Evolutionary conservation across 1,284 basidiomycete species (phyloP), one percentile per base, ranked within the genome.

Genomic region (Naganishia albida): DNA sequence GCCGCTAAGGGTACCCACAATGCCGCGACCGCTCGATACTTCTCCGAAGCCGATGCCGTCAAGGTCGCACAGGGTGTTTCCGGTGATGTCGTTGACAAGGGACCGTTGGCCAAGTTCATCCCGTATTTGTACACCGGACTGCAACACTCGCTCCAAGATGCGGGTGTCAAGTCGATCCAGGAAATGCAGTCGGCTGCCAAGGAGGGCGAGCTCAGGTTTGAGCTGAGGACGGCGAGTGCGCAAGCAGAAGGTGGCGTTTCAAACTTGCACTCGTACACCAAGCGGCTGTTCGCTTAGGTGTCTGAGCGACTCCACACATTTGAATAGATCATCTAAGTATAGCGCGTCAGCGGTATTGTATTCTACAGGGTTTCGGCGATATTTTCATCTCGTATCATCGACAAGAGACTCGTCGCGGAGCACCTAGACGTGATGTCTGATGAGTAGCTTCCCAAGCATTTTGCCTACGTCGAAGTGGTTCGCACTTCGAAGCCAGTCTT

Each of bases 11-110:
- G 80, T 73, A 40, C 82, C 80, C n/a, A 72, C 57, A 99, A 98
- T 74, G 95, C 95, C 16, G 96, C 96, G 3, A 98, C 93, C 2
- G 88, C 93, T 52, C 86, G 95, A 40, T 99, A 99, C 83, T 99
- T 99, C 81, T 96, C 93, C 40, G 96, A 99, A 82, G 86, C 87
- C 67, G 93, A 93, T 67, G 85, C 89, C 1, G 88, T 99, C 78
- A 97, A 98, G 83, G 96, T 99, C 60, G 95, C 95, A 4, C 93
- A 96, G 80, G 95, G 95, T 69, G 96, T 99, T 16, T 89, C 90
- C 16, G 95, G 96, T 30, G 92, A 97, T 71, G 95, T 99, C 16
- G 90, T 93, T 78, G 95, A 99, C 81, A 98, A 97, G 84, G 95
- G 96, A 26, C 91, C 89, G 67, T 85, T 97, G 70, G 88, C 87